Base-by-base conservation (phyloP, 352 stramenopile genomes). In the Globisporangium echinulatum region DNA sequence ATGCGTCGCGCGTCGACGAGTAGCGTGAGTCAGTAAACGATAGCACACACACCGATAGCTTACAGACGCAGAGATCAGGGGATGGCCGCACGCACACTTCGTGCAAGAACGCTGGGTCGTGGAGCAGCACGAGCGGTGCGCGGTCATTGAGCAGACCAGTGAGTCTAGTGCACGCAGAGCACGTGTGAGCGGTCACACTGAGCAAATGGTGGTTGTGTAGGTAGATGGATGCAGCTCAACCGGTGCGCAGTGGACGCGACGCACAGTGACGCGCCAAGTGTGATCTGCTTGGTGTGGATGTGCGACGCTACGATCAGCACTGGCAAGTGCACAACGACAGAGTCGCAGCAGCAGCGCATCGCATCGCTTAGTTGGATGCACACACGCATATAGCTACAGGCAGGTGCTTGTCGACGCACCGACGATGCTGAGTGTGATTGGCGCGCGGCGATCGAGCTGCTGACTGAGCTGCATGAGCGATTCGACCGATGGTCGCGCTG, bases 271-370 rank as follows among this genome's bases (percentile, higher is more conserved):
- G 46, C 42, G 39, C 38, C 53, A 15, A 56, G 1, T n/a, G 19
- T n/a, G 52, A 64, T 42, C 36, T 65, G 59, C 40, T 65, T 59
- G 33, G 46, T 56, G 19, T 54, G 52, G n/a, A 65, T 13, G 36
- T 65, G 59, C 38, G 43, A 59, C 1, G 53, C 47, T 0, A 65
- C 53, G 37, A 65, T 49, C 19, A 54, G 17, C 52, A 65, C 59
- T 65, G 37, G 3, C 10, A 36, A 33, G 25, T 33, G 25, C 40
- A 17, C 39, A 17, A 11, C 15, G 4, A 38, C 36, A 55, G 25
- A 33, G 25, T 3, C 25, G 25, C 25, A 3, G 25, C 25, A 33
- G 25, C 25, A 33, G 25, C 25, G 25, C 25, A 33, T 1, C 25
- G 25, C 25, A 33, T 33, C 25, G 25, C 25, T 33, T 33, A 33